These are phyloP conservation scores for Colletotrichum shisoi DNA, from an alignment of 2,329 filamentous ascomycete genomes.

Conservation along the genomic window DNA sequence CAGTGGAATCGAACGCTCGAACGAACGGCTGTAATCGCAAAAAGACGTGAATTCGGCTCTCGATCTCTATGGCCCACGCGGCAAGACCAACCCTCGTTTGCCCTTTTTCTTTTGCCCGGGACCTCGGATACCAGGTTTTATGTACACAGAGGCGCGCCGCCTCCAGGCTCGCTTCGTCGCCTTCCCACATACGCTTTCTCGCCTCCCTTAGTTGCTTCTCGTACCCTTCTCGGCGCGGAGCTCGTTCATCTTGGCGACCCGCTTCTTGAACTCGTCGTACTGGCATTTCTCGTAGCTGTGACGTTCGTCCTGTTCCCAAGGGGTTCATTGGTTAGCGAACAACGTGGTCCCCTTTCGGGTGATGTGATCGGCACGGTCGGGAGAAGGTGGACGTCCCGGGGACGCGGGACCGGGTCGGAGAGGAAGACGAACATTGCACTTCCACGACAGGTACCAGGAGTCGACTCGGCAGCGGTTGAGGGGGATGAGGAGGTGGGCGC, in stretches of 20 bases:
- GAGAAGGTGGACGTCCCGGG: background rate
- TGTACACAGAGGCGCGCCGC: constrained; percentile 36
- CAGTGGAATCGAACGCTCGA: background rate
- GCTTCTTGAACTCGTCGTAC: constrained; percentile 98
- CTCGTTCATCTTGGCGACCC: constrained; percentile 98
- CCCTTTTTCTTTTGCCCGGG: constrained; percentile 20
- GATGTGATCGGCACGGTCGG: background rate
- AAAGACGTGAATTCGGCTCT: constrained; percentile 38
- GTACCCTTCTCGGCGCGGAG: constrained; percentile 82
- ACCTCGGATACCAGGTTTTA: constrained; percentile 31
- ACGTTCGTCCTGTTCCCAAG: constrained; percentile 77
- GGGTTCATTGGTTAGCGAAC: constrained; percentile 26
- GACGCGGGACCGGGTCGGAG: background rate
- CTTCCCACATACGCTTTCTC: constrained; percentile 36
- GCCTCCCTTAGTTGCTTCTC: constrained; percentile 76
- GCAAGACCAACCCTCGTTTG: constrained; percentile 21
- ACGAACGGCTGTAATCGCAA: constrained; percentile 22
- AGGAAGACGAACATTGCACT: constrained; percentile 79
- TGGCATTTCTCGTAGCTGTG: constrained; percentile 99
- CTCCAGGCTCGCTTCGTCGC: constrained; percentile 21
- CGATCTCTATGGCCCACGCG: constrained; percentile 34
- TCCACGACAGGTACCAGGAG: constrained; percentile 95
- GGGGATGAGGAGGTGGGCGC: constrained; percentile 91
- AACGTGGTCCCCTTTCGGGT: constrained; percentile 5
- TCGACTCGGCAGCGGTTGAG: constrained; percentile 93